Evolutionary conservation across 1,139 yeast species (phyloP), one percentile per base, ranked within the genome.

Genomic region (Magnusiomyces paraingens): DNA sequence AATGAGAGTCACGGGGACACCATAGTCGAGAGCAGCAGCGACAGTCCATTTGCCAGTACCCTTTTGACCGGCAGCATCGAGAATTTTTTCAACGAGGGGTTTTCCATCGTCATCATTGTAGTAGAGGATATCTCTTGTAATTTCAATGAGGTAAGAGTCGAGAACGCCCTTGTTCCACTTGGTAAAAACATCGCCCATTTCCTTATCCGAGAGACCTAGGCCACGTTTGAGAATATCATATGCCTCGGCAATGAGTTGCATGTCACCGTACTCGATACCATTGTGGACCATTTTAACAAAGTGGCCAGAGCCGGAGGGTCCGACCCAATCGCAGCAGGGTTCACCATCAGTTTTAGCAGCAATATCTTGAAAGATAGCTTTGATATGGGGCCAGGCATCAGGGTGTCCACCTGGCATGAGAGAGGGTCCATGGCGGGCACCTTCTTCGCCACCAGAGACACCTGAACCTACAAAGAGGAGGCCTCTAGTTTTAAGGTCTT

Each of bases 11-110:
- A 93, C 96, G 64, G 99, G 99, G 85, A 88, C 88, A 75, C 98
- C 99, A 68, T 93, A 81, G 75, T 93, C 99, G 68, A 93, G 81
- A 61, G 99, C 98, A 73, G 90, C 90, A 73, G 91, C 87, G 62
- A 98, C 98, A 65, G 98, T 93, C 99, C 99, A 93, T 81, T 93
- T 93, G 79, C 99, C 99, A 64, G 99, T 93, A 82, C 99, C 99
- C 82, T 93, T 93, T 80, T 93, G 99, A 68, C 99, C 99, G 65
- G 99, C 99, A 66, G 88, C 73, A 75, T 93, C 99, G 75, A 90
- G 78, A 71, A 93, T 91, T 82, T 93, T 93, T 79, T 93, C 98
- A 63, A 93, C 94, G 66, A 93, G 78, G 68, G 98, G 96, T 64
- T 82, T 82, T 64, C 95, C 94, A 68, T 91, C 97, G 58, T 79